Evolutionary conservation across 2,329 filamentous ascomycete genomes (phyloP).

Genomic region (Beauveria pseudobassiana): DNA sequence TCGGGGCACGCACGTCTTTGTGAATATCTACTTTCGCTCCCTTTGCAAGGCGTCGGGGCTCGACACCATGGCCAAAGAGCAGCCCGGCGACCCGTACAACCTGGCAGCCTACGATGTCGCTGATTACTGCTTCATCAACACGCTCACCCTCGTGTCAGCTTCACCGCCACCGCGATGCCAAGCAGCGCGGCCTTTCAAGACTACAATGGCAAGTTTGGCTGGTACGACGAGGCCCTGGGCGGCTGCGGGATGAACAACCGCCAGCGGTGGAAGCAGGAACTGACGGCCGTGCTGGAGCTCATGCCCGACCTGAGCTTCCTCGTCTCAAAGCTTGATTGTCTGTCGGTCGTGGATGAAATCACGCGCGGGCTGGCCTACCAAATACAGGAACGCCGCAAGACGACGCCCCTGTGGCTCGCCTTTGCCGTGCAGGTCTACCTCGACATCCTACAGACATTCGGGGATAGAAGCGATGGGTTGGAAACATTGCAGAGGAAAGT

Average conservation of each 20-base stretch:
- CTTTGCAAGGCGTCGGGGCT: constrained; percentile 7
- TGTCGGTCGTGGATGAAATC: constrained; percentile 17
- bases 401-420: constrained; percentile 13
- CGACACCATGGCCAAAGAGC: not conserved
- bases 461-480: not conserved
- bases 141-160: constrained; percentile 6
- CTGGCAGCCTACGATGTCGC: constrained; percentile 12
- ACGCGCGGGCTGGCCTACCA: constrained; percentile 9
- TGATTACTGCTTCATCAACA: constrained; percentile 5
- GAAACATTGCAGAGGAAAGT: constrained; percentile 12
- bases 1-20: not conserved
- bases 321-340: not conserved
- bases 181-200: not conserved
- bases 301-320: constrained; percentile 13
- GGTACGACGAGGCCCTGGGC: constrained; percentile 14
- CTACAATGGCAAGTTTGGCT: constrained; percentile 17
- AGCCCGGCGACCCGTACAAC: constrained; percentile 9
- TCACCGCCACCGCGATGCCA: not conserved
- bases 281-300: constrained; percentile 12
- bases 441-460: constrained; percentile 15
- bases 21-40: not conserved
- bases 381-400: not conserved
- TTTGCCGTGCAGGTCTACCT: constrained; percentile 17
- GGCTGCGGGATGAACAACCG: not conserved
- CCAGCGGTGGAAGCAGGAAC: constrained; percentile 14